phyloP scores from a whole-genome alignment of 768 basidiomycete genomes.

The Termitomyces sp. region DNA sequence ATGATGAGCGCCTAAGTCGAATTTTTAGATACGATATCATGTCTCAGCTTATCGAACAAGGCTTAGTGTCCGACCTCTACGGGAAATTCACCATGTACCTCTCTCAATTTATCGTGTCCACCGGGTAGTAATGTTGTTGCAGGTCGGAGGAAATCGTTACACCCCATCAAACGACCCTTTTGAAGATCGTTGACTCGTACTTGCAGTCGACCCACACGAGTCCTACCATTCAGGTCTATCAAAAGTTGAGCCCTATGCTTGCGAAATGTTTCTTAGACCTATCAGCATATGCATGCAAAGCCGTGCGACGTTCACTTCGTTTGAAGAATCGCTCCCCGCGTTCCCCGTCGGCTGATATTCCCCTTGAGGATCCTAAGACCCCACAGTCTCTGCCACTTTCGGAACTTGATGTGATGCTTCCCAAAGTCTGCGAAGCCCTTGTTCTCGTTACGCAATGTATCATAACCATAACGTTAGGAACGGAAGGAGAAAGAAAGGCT shows the following conservation, averaged over 20 bases:
- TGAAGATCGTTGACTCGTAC: conserved; percentile 85
- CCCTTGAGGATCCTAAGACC: conserved; percentile 1
- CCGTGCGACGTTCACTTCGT: conserved; percentile 45
- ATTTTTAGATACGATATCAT: conserved; percentile 56
- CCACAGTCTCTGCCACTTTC: conserved; percentile 13
- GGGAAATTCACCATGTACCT: conserved; percentile 55
- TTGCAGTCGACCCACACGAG: conserved; percentile 48
- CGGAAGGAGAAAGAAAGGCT: conserved; percentile 30
- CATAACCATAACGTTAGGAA: conserved; percentile 53
- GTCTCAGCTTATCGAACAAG: conserved; percentile 54
- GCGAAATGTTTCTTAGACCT: conserved; percentile 57
- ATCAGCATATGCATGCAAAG: conserved; percentile 47
- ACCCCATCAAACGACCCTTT: conserved; percentile 80
- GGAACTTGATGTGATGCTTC: conserved; percentile 63
- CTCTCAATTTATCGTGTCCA: conserved; percentile 5
- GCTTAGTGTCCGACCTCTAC: conserved; percentile 56
- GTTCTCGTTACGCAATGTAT: conserved; percentile 77
- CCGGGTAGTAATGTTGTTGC: conserved; percentile 2
- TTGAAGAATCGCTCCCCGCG: conserved; percentile 8
- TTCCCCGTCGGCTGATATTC: neutral
- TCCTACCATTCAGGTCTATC: conserved; percentile 29
- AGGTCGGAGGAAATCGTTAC: conserved; percentile 70
- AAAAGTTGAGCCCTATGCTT: conserved; percentile 50
- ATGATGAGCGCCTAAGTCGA: neutral
- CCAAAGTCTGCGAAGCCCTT: conserved; percentile 76